Conservation (phyloP, 345 rosid genomes). For the Gossypium sturtianum region DNA sequence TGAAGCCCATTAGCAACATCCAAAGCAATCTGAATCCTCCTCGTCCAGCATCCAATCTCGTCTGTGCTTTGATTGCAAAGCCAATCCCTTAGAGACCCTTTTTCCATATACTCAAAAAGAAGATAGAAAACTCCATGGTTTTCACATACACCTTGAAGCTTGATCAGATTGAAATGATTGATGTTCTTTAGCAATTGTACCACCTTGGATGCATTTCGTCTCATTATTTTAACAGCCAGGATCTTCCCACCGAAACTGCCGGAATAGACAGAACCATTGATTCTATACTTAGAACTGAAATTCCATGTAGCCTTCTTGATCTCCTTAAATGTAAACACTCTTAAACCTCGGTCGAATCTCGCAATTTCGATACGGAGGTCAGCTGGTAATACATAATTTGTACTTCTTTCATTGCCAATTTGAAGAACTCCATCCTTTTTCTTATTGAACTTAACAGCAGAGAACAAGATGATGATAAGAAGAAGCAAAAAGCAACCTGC, state of each 20-base stretch:
- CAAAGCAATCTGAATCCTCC: conserved; percentile 39
- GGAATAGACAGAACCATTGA: conserved; percentile 35
- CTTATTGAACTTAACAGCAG: conserved; percentile 15
- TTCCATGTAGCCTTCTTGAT: conserved; percentile 34
- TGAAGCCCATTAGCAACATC: conserved; percentile 49
- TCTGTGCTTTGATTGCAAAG: conserved; percentile 11
- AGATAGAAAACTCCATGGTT: conserved; percentile 24
- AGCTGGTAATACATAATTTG: conserved; percentile 3
- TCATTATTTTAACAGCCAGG: conserved; percentile 34
- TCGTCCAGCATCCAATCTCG: conserved; percentile 23
- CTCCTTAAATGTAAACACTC: conserved; percentile 26
- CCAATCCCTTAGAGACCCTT: conserved; percentile 38
- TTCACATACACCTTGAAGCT: conserved; percentile 36
- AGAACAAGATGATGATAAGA: conserved; percentile 5
- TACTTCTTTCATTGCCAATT: background rate
- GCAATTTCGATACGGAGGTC: conserved; percentile 39
- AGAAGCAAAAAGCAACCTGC: conserved; percentile 26
- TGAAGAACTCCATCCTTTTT: conserved; percentile 10
- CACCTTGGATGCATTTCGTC: conserved; percentile 27
- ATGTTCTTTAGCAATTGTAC: conserved; percentile 39
- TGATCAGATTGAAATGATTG: conserved; percentile 44
- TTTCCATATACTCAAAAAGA: conserved; percentile 34
- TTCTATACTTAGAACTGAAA: conserved; percentile 32
- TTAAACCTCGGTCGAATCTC: conserved; percentile 30
- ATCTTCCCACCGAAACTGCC: conserved; percentile 33